These are phyloP conservation scores for Fusarium virguliforme DNA, from an alignment of 2,329 filamentous ascomycete species.

Conservation along the genomic window DNA sequence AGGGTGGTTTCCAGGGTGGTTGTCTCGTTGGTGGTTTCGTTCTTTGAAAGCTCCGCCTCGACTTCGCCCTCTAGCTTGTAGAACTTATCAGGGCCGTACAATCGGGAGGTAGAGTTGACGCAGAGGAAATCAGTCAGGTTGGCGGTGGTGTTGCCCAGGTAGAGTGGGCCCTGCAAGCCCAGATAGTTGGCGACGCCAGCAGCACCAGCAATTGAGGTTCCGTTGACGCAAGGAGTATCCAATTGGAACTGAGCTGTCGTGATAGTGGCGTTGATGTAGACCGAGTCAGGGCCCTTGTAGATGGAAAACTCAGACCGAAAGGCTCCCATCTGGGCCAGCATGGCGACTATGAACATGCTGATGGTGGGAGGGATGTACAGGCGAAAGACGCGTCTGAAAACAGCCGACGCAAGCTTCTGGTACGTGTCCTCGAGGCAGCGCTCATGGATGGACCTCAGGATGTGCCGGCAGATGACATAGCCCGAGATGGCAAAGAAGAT, in stretches of 20 bases:
- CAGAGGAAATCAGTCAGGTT: constrained; percentile 54
- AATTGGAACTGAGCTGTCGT: constrained; percentile 41
- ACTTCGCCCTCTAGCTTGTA: constrained; percentile 49
- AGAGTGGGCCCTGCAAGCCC: constrained; percentile 49
- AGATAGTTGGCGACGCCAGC: constrained; percentile 52
- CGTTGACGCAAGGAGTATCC: constrained; percentile 50
- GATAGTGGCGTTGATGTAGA: constrained; percentile 60
- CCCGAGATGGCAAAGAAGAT: constrained; percentile 63
- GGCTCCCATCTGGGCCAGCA: constrained; percentile 58
- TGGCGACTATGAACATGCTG: constrained; percentile 59
- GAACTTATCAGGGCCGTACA: constrained; percentile 52
- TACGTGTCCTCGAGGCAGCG: constrained; percentile 57
- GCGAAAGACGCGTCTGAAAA: constrained; percentile 59
- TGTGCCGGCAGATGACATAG: constrained; percentile 60
- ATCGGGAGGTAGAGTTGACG: constrained; percentile 53
- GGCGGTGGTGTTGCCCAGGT: constrained; percentile 54
- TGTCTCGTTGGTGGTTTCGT: constrained; percentile 20
- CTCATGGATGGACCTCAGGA: constrained; percentile 57
- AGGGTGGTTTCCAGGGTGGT: constrained; percentile 9
- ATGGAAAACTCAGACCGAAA: constrained; percentile 57
- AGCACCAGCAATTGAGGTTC: constrained; percentile 50
- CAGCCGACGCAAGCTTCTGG: constrained; percentile 57
- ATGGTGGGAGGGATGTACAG: constrained; percentile 60
- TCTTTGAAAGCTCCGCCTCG: constrained; percentile 36
- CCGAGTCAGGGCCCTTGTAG: constrained; percentile 58